A percentile compares a stretch with the other conserved stretches of the same genome.
Conservation (phyloP, 1,284 basidiomycete species). For the Ceratobasidium sp. region DNA sequence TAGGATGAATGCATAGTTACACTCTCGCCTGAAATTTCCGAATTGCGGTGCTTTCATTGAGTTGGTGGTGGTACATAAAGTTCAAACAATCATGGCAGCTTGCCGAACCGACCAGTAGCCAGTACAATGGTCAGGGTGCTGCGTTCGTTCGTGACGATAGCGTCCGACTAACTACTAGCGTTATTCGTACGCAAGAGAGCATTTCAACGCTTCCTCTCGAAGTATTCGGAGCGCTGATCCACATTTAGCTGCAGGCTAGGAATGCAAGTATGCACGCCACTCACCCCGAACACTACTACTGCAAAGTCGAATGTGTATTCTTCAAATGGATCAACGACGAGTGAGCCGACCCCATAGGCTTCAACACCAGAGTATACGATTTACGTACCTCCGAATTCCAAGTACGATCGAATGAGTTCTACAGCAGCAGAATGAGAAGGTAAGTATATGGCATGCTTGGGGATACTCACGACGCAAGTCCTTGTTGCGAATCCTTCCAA, state of each 20-base stretch:
- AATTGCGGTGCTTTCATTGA: slow-evolving; percentile 26
- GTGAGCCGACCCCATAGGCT: not conserved
- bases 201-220: slow-evolving; percentile 67
- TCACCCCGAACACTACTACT: slow-evolving; percentile 80
- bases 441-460: slow-evolving; percentile 12
- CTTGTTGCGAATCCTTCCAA: slow-evolving; percentile 82
- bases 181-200: not conserved
- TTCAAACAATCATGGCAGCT: slow-evolving; percentile 22
- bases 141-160: not conserved
- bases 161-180: not conserved
- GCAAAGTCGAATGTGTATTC: slow-evolving; percentile 87
- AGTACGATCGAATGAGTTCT: slow-evolving; percentile 79
- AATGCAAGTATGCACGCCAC: slow-evolving; percentile 53
- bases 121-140: not conserved
- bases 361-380: not conserved
- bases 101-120: slow-evolving; percentile 11
- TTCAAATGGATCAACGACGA: not conserved
- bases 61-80: slow-evolving; percentile 23
- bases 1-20: slow-evolving; percentile 66
- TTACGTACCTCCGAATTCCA: slow-evolving; percentile 72
- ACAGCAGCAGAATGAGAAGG: slow-evolving; percentile 46
- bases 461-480: slow-evolving; percentile 77
- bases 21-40: not conserved
- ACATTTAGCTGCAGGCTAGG: slow-evolving; percentile 46
- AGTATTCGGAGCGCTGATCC: slow-evolving; percentile 74